A percentile compares a stretch with the other conserved stretches of the same genome.
Evolutionary conservation across 495 filamentous ascomycete genomes (phyloP).

Genomic region (Cudoniella acicularis): DNA sequence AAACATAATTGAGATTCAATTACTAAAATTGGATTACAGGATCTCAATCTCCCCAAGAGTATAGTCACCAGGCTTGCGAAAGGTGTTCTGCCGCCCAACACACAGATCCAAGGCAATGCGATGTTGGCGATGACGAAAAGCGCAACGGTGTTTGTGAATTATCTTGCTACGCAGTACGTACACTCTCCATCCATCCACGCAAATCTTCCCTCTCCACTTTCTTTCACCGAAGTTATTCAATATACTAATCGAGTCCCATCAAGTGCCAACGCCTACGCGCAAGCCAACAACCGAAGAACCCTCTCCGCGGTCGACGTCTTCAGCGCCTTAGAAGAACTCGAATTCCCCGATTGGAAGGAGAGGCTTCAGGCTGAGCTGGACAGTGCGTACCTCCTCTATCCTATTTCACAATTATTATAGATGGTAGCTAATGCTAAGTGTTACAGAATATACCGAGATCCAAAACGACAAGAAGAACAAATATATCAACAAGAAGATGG

Average conservation of each 20-base stretch:
- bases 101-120: slow-evolving; percentile 90
- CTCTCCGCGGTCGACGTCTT: slow-evolving; percentile 83
- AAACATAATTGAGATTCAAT: no score
- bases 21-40: slow-evolving; percentile 53
- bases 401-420: slow-evolving; percentile 39
- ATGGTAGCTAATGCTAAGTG: slow-evolving; percentile 17
- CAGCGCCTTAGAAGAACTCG: slow-evolving; percentile 73
- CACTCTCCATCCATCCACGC: not conserved
- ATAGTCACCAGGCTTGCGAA: slow-evolving; percentile 91
- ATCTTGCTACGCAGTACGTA: slow-evolving; percentile 77
- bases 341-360: slow-evolving; percentile 71
- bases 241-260: not conserved
- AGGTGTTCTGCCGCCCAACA: slow-evolving; percentile 93
- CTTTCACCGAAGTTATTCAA: not conserved
- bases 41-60: slow-evolving; percentile 88
- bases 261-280: slow-evolving; percentile 76
- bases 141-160: slow-evolving; percentile 91
- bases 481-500: slow-evolving; percentile 41
- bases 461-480: slow-evolving; percentile 62
- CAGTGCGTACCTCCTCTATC: slow-evolving; percentile 26
- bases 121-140: slow-evolving; percentile 87
- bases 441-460: slow-evolving; percentile 49
- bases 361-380: slow-evolving; percentile 54
- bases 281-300: slow-evolving; percentile 69
- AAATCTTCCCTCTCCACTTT: not conserved